Percentiles rank a stretch among this genome's conserved stretches.
Conservation (phyloP, 192 early-diverging fungal species). For the Thamnidium elegans region DNA sequence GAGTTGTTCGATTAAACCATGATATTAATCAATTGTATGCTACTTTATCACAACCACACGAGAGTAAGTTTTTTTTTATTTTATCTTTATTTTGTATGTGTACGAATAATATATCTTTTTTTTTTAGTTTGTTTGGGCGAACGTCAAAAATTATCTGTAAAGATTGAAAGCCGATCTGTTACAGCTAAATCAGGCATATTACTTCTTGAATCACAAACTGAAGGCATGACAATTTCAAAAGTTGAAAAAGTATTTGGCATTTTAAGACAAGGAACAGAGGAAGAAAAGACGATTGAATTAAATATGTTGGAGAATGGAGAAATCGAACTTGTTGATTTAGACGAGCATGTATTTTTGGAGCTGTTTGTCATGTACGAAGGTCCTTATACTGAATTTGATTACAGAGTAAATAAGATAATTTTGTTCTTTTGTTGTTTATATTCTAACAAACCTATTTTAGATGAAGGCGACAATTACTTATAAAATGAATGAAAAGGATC, state of each 20-base stretch:
- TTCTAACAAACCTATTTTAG: constrained; percentile 21
- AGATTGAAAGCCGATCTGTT: constrained; percentile 21
- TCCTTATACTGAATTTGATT: constrained; percentile 36
- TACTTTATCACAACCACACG: constrained; percentile 34
- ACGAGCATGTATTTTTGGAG: constrained; percentile 36
- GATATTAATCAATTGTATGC: constrained; percentile 34
- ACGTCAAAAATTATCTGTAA: constrained; percentile 38
- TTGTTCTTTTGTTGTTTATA: not conserved
- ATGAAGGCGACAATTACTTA: constrained; percentile 46
- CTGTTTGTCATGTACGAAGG: constrained; percentile 48
- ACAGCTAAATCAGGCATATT: constrained; percentile 27
- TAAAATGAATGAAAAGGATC: constrained; percentile 29
- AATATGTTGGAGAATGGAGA: constrained; percentile 38
- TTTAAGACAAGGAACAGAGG: constrained; percentile 23
- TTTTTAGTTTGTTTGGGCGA: constrained; percentile 39
- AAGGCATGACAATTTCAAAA: constrained; percentile 33
- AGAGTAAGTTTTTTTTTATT: constrained; percentile 18
- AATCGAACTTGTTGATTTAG: constrained; percentile 38
- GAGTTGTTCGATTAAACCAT: constrained; percentile 48
- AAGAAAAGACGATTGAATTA: constrained; percentile 19
- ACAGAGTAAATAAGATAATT: constrained; percentile 28
- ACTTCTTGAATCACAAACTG: constrained; percentile 31
- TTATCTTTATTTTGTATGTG: not conserved
- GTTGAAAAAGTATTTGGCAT: constrained; percentile 9
- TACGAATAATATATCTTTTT: not conserved